Evolutionary conservation across 2,329 filamentous ascomycete species (phyloP).

Genomic region (Rhynchosporium secalis): DNA sequence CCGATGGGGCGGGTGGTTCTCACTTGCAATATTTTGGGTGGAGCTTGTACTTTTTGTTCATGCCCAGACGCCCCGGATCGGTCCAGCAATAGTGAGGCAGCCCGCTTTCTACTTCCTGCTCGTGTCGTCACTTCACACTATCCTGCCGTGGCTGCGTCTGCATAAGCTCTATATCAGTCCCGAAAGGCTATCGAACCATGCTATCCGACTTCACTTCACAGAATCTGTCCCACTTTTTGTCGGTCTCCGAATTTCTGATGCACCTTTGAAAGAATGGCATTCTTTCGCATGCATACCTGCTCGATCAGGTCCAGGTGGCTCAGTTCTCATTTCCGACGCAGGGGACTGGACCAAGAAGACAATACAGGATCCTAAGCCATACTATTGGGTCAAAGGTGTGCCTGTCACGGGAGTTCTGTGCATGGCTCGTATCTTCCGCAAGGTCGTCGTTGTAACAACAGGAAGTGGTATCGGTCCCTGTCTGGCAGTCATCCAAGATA

Average conservation of each 20-base stretch:
- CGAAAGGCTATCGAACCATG: constrained; percentile 57
- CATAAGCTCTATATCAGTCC: constrained; percentile 53
- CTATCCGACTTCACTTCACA: constrained; percentile 55
- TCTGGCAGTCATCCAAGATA: constrained; percentile 38
- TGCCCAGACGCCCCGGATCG: background rate
- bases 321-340: constrained; percentile 54
- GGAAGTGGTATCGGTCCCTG: constrained; percentile 43
- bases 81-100: constrained; percentile 18
- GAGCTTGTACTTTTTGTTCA: constrained; percentile 45
- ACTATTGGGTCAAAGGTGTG: constrained; percentile 55
- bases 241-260: constrained; percentile 49
- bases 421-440: constrained; percentile 39
- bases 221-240: constrained; percentile 46
- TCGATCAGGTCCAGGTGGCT: constrained; percentile 46
- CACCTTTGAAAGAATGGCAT: constrained; percentile 57
- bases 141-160: constrained; percentile 60
- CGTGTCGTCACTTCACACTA: constrained; percentile 51
- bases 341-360: constrained; percentile 57
- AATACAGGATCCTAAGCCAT: constrained; percentile 49
- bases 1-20: constrained; percentile 56
- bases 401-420: constrained; percentile 43
- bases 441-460: constrained; percentile 42
- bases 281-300: constrained; percentile 57
- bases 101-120: constrained; percentile 59
- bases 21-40: constrained; percentile 52